phyloP scores from a whole-genome alignment of 176 grass and related monocot species.

The Eleusine indica region DNA sequence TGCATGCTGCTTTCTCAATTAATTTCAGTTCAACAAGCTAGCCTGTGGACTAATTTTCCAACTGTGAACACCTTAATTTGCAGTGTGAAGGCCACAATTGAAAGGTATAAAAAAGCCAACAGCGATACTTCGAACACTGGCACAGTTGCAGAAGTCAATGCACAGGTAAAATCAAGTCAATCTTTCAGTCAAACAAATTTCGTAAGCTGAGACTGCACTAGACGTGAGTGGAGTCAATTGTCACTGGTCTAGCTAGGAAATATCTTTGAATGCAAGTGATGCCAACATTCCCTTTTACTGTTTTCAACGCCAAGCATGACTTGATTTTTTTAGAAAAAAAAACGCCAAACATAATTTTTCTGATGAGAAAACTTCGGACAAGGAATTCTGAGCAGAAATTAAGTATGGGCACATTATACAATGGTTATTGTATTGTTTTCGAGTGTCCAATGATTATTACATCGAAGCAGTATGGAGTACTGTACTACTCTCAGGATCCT shows the following conservation, averaged over 20 bases:
- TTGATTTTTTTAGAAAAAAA: conserved; percentile 4
- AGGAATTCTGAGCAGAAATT: conserved; percentile 25
- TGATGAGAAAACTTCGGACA: conserved; percentile 26
- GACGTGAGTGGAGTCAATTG: conserved; percentile 15
- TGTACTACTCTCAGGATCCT: background rate
- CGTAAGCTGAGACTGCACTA: conserved; percentile 8
- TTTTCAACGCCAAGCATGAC: conserved; percentile 6
- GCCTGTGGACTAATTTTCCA: background rate
- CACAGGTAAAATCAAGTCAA: conserved; percentile 74
- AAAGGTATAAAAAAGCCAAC: conserved; percentile 94
- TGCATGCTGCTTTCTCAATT: background rate
- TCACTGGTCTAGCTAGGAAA: background rate
- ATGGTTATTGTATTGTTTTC: background rate
- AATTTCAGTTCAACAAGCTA: background rate
- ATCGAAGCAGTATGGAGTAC: background rate
- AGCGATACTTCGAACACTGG: conserved; percentile 68
- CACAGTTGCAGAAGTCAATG: conserved; percentile 71
- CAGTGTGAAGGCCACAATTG: conserved; percentile 94
- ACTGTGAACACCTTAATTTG: conserved; percentile 9
- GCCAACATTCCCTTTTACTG: conserved; percentile 41
- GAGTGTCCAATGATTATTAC: conserved; percentile 2
- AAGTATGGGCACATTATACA: background rate
- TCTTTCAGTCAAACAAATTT: conserved; percentile 28
- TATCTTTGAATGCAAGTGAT: conserved; percentile 2
- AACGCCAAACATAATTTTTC: no score